phyloP scores from a whole-genome alignment of 495 filamentous ascomycete genomes.

The Xylaria grammica region DNA sequence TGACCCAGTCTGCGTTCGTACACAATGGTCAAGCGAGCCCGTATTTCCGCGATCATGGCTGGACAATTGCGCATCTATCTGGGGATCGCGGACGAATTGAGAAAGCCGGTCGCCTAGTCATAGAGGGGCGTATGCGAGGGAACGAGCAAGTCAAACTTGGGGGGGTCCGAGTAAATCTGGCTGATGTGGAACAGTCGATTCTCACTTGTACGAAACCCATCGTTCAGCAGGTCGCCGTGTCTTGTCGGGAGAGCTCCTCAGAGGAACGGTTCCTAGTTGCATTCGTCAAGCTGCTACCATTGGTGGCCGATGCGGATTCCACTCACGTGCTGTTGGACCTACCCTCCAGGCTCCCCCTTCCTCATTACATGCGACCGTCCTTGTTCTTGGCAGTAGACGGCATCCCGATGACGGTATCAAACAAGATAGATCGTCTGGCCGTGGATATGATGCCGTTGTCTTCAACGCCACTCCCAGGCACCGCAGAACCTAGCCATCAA shows the following conservation, averaged over 20 bases:
- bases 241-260: too few species aligned
- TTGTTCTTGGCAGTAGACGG: not conserved
- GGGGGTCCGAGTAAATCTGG: not conserved
- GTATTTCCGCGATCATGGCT: not conserved
- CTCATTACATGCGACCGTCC: slow-evolving; percentile 21
- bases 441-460: not conserved
- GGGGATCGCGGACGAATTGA: not conserved
- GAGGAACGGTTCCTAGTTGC: slow-evolving; percentile 20
- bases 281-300: too few species aligned
- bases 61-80: slow-evolving; percentile 6
- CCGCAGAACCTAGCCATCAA: not conserved
- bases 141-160: not conserved
- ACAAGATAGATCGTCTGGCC: slow-evolving; percentile 21
- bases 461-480: not conserved
- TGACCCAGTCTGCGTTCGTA: slow-evolving; percentile 34
- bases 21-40: slow-evolving; percentile 27
- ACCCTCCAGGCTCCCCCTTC: slow-evolving; percentile 7
- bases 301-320: too few species aligned
- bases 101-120: not conserved
- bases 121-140: not conserved
- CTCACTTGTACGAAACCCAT: slow-evolving; percentile 25
- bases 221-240: too few species aligned
- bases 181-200: not conserved
- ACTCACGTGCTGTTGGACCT: slow-evolving; percentile 31
- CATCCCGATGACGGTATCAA: not conserved